These are phyloP conservation scores for Retiboletus flavoniger DNA, from an alignment of 1,284 basidiomycete genomes.

Conservation along the genomic window DNA sequence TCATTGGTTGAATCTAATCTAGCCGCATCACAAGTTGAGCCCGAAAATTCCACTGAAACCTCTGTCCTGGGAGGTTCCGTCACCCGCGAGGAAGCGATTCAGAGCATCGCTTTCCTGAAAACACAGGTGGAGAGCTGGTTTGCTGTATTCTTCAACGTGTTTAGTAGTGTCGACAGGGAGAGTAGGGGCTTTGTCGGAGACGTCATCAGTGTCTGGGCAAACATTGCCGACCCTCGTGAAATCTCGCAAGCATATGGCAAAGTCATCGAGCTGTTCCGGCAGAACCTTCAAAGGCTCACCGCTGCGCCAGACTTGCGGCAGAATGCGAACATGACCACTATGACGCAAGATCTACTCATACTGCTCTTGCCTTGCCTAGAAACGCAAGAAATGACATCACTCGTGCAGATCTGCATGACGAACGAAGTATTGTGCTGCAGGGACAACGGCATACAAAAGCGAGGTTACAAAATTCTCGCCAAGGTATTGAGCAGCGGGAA, in stretches of 20 bases:
- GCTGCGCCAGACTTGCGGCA: slow-evolving; percentile 32
- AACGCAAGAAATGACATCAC: slow-evolving; percentile 51
- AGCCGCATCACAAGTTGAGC: slow-evolving; percentile 39
- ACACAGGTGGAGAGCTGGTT: slow-evolving; percentile 89
- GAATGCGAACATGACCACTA: slow-evolving; percentile 49
- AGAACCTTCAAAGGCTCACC: slow-evolving; percentile 54
- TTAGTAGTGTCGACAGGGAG: slow-evolving; percentile 78
- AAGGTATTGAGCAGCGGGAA: slow-evolving; percentile 68
- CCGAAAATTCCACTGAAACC: slow-evolving; percentile 33
- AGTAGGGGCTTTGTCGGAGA: slow-evolving; percentile 84
- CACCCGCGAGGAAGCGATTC: slow-evolving; percentile 54
- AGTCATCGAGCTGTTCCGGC: slow-evolving; percentile 74
- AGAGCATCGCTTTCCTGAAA: slow-evolving; percentile 75
- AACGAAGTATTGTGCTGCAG: slow-evolving; percentile 63
- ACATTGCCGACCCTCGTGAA: slow-evolving; percentile 75
- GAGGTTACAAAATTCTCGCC: slow-evolving; percentile 86
- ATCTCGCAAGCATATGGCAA: slow-evolving; percentile 80
- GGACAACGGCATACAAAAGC: slow-evolving; percentile 93
- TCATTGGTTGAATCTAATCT: slow-evolving; percentile 77
- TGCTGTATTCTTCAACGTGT: slow-evolving; percentile 96
- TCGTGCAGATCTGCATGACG: slow-evolving; percentile 66
- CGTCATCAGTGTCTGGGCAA: slow-evolving; percentile 84
- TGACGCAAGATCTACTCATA: slow-evolving; percentile 88
- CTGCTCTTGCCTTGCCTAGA: slow-evolving; percentile 83
- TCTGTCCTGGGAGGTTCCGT: slow-evolving; percentile 31